These are phyloP conservation scores for Ramularia endophylla DNA, from an alignment of 2,329 filamentous ascomycete species.

Conservation along the genomic window DNA sequence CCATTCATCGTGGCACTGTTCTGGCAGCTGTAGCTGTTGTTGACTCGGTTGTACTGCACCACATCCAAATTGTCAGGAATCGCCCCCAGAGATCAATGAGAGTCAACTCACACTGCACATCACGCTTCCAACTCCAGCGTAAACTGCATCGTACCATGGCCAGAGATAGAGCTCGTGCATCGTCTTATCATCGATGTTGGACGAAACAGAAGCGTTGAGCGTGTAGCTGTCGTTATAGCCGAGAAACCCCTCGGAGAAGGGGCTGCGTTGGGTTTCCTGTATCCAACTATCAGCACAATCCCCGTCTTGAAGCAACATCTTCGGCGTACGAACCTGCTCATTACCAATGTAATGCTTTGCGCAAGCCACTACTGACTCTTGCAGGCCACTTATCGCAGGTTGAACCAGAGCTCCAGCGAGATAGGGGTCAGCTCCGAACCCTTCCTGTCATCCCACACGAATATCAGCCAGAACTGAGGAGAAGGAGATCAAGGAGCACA, in stretches of 20 bases:
- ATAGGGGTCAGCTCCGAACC: constrained; percentile 24
- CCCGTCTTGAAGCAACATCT: background rate
- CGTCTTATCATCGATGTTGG: constrained; percentile 71
- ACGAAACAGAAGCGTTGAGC: constrained; percentile 42
- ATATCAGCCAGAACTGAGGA: no score
- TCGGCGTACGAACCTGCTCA: constrained; percentile 18
- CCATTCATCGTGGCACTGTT: constrained; percentile 56
- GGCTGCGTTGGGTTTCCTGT: constrained; percentile 45
- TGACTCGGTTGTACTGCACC: constrained; percentile 57
- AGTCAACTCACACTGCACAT: constrained; percentile 55
- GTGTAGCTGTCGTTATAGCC: constrained; percentile 3
- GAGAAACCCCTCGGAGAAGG: constrained; percentile 7
- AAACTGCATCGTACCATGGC: constrained; percentile 78
- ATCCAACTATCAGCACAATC: constrained; percentile 1
- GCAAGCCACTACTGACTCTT: constrained; percentile 35
- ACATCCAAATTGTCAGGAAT: constrained; percentile 1
- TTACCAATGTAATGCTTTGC: constrained; percentile 28
- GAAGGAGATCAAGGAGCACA: background rate
- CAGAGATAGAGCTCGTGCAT: constrained; percentile 75
- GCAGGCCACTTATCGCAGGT: constrained; percentile 24
- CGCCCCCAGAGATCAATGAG: background rate
- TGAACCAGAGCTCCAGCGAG: constrained; percentile 22
- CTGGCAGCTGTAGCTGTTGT: constrained; percentile 63
- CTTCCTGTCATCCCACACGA: constrained; percentile 6
- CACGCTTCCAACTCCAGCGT: constrained; percentile 69